phyloP scores from a whole-genome alignment of 2,329 filamentous ascomycete species.

The Xylaria sp. region DNA sequence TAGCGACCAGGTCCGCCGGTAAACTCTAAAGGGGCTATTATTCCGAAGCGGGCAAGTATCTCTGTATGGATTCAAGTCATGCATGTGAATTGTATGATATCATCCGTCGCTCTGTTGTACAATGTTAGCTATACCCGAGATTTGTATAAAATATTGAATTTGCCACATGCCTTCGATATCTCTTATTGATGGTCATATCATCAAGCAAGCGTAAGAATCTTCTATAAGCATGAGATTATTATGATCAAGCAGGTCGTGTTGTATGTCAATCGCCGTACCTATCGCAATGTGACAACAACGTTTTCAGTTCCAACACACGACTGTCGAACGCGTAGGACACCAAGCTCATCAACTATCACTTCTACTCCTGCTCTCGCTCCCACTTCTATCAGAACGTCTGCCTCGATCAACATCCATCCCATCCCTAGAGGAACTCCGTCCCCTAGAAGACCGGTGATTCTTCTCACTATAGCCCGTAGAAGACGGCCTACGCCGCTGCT shows the following conservation, averaged over 20 bases:
- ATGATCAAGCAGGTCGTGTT: background rate
- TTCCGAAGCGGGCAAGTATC: background rate
- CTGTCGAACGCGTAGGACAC: background rate
- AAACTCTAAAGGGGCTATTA: background rate
- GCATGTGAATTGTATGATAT: slow-evolving; percentile 7
- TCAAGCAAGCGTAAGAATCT: background rate
- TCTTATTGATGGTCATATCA: background rate
- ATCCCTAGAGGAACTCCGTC: slow-evolving; percentile 46
- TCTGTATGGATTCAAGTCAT: background rate
- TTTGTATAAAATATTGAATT: slow-evolving; percentile 18
- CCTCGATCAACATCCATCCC: slow-evolving; percentile 55
- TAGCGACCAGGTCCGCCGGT: slow-evolving; percentile 23
- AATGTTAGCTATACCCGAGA: slow-evolving; percentile 33
- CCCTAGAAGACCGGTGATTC: slow-evolving; percentile 36
- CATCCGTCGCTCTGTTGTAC: slow-evolving; percentile 5
- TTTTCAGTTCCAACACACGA: background rate
- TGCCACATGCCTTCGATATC: slow-evolving; percentile 3
- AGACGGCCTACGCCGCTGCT: slow-evolving; percentile 13
- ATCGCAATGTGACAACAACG: background rate
- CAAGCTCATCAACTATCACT: slow-evolving; percentile 29
- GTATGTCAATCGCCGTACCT: background rate
- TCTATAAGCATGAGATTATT: background rate
- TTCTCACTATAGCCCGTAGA: slow-evolving; percentile 31
- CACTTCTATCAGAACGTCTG: slow-evolving; percentile 34
- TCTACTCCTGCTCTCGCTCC: slow-evolving; percentile 24